Evolutionary conservation across 257 asterid species (phyloP).

Genomic region (Prunella vulgaris): DNA sequence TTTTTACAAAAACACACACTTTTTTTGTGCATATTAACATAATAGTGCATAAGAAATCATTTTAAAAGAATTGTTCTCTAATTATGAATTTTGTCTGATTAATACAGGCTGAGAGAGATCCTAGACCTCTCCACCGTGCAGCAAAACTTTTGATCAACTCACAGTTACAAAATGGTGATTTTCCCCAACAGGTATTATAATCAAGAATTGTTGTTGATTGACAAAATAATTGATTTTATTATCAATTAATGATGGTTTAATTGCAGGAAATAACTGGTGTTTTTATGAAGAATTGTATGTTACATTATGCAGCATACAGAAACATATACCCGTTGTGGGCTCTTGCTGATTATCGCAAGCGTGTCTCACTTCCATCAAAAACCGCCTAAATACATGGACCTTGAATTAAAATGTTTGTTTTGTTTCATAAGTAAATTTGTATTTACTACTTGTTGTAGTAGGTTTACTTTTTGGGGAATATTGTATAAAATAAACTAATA

Average conservation of each 20-base stretch:
- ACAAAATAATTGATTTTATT: neutral
- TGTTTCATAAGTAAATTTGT: neutral
- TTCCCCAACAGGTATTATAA: conserved; percentile 64
- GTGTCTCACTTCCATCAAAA: conserved; percentile 19
- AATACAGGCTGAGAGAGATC: conserved; percentile 31
- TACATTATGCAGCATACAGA: conserved; percentile 76
- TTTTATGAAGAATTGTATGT: conserved; percentile 32
- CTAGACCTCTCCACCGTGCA: conserved; percentile 63
- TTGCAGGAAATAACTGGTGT: neutral
- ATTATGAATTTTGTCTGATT: neutral
- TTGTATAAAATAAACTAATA: neutral
- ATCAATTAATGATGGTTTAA: neutral
- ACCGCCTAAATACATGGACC: neutral
- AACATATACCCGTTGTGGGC: conserved; percentile 81
- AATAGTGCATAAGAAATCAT: no score
- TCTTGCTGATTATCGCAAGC: conserved; percentile 62
- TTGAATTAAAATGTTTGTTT: neutral
- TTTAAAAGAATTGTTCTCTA: neutral
- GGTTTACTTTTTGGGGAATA: neutral
- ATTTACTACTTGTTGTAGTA: neutral
- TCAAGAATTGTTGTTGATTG: neutral
- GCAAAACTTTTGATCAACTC: conserved; percentile 75
- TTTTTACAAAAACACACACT: neutral
- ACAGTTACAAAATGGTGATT: conserved; percentile 74
- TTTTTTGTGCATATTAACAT: neutral